Evolutionary conservation across 108 stramenopile species (phyloP).

Genomic region (Skeletonema tropicum): DNA sequence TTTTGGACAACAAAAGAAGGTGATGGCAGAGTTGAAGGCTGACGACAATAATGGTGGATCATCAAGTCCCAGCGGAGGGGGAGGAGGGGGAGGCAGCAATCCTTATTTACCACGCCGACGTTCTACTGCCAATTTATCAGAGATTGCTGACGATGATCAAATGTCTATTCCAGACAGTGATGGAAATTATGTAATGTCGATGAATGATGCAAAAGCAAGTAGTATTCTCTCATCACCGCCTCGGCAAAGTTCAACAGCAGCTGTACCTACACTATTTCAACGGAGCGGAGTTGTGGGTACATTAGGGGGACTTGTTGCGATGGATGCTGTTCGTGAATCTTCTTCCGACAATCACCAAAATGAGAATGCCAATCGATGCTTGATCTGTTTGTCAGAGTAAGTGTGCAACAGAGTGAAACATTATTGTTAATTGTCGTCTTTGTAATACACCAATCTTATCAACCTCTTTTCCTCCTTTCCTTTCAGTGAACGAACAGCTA

Average conservation of each 20-base stretch:
- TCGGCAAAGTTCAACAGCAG: not conserved
- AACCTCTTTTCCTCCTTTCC: not conserved
- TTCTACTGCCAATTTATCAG: conserved; percentile 20
- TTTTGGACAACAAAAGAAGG: conserved; percentile 32
- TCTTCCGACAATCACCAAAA: conserved; percentile 8
- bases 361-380: conserved; percentile 45
- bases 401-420: not conserved
- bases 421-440: not conserved
- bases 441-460: not conserved
- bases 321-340: conserved; percentile 27
- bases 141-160: conserved; percentile 35
- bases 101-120: conserved; percentile 1
- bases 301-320: not conserved
- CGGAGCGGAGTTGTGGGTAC: conserved; percentile 12
- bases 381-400: conserved; percentile 71
- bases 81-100: not conserved
- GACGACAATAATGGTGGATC: not conserved
- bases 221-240: not conserved
- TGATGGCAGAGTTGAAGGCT: conserved; percentile 23
- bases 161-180: conserved; percentile 36
- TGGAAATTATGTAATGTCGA: not conserved
- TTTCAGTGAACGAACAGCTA: conserved; percentile 75
- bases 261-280: conserved; percentile 27
- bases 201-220: not conserved
- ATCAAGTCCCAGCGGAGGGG: not conserved